Percentiles rank a stretch among this genome's conserved stretches.
Evolutionary conservation across 192 early-diverging fungal genomes (phyloP).

Genomic region (Podila clonocystis): DNA sequence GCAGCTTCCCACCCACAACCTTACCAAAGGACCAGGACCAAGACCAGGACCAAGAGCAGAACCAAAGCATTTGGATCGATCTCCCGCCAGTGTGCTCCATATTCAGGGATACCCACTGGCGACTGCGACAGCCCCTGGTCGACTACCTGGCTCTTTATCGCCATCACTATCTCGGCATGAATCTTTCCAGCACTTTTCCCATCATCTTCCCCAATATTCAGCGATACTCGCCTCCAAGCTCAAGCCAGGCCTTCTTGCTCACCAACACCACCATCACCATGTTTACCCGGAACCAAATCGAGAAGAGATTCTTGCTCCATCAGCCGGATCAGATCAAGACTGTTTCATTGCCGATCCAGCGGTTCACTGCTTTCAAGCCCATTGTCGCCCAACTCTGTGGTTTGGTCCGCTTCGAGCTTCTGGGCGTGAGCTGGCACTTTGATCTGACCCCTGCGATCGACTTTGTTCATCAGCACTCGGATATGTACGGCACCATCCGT

Average conservation of each 20-base stretch:
- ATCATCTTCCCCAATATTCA: conserved; percentile 44
- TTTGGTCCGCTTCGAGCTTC: conserved; percentile 31
- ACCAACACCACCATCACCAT: conserved; percentile 28
- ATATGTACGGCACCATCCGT: conserved; percentile 20
- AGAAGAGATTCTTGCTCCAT: conserved; percentile 18
- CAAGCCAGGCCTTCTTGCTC: not conserved
- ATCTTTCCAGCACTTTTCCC: conserved; percentile 35
- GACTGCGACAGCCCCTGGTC: conserved; percentile 16
- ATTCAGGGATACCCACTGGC: conserved; percentile 6
- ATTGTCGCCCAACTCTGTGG: conserved; percentile 9
- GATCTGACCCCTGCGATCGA: conserved; percentile 17
- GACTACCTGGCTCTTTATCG: conserved; percentile 37
- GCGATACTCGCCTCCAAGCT: conserved; percentile 5
- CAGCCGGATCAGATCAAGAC: conserved; percentile 14
- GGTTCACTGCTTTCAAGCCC: conserved; percentile 10
- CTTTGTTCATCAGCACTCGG: conserved; percentile 22
- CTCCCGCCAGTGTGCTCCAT: conserved; percentile 22
- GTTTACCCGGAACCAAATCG: conserved; percentile 41
- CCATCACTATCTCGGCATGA: conserved; percentile 33
- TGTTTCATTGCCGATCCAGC: conserved; percentile 29
- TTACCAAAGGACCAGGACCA: not conserved
- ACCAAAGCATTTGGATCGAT: conserved; percentile 13
- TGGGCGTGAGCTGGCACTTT: conserved; percentile 32
- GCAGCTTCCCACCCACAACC: not conserved
- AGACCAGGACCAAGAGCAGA: not conserved